Evolutionary conservation across 345 rosid genomes (phyloP).

Genomic region (Eucalyptus erythrocorys): DNA sequence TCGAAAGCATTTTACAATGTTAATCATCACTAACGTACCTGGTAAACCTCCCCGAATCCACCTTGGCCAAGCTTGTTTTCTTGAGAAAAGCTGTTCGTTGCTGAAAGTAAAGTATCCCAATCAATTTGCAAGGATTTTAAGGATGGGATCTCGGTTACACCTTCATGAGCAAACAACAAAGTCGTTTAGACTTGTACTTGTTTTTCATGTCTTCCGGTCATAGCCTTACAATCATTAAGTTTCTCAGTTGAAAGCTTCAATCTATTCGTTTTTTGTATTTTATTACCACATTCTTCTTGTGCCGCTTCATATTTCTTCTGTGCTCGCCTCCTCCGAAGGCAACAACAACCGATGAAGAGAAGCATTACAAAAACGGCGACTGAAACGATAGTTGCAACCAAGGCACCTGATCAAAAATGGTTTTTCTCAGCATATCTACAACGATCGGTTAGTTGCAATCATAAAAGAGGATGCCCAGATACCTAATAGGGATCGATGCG

Average conservation of each 20-base stretch:
- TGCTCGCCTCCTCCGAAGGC: not conserved
- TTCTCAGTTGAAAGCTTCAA: not conserved
- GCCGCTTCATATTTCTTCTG: not conserved
- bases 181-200: not conserved
- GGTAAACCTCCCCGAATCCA: not conserved
- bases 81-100: not conserved
- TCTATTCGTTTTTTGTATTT: not conserved
- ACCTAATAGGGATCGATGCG: not conserved
- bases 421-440: not conserved
- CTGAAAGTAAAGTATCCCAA: conserved; percentile 10
- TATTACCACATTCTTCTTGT: not conserved
- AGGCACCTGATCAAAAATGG: not conserved
- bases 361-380: not conserved
- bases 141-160: not conserved
- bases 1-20: not conserved
- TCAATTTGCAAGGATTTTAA: conserved; percentile 7
- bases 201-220: not conserved
- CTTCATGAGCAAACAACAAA: not conserved
- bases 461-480: not conserved
- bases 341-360: not conserved
- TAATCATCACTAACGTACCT: not conserved
- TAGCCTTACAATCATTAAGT: not conserved
- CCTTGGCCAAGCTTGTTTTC: not conserved
- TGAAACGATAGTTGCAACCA: not conserved
- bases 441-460: not conserved